Conservation (phyloP, 179 eudicot species). For the Vitellaria paradoxa region DNA sequence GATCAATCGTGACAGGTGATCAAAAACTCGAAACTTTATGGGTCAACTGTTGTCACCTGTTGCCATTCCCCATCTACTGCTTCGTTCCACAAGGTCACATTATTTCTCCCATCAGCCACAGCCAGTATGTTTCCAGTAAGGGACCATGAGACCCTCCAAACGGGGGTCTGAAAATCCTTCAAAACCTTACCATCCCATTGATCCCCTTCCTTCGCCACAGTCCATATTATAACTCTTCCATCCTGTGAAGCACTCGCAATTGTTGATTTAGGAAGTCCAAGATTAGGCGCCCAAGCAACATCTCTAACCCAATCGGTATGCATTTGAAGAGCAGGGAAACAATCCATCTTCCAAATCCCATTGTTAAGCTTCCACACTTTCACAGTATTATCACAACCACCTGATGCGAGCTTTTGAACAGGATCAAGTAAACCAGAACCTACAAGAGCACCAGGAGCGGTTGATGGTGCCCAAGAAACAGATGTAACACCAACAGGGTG, state of each 20-base stretch:
- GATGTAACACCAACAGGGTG: conserved; percentile 80
- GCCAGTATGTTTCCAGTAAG: conserved; percentile 78
- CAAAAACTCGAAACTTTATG: conserved; percentile 12
- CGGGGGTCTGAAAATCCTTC: conserved; percentile 73
- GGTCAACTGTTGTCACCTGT: conserved; percentile 61
- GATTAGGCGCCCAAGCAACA: conserved; percentile 85
- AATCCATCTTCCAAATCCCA: conserved; percentile 72
- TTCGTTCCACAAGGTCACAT: conserved; percentile 73
- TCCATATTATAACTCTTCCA: conserved; percentile 78
- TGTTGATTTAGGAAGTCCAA: conserved; percentile 82
- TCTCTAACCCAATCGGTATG: conserved; percentile 85
- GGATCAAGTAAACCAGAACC: conserved; percentile 57
- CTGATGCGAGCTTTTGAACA: conserved; percentile 68
- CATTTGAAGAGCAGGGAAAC: conserved; percentile 78
- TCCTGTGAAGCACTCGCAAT: conserved; percentile 83
- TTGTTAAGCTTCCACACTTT: conserved; percentile 71
- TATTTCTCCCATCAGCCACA: conserved; percentile 74
- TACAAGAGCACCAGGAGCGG: conserved; percentile 63
- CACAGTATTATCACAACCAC: conserved; percentile 72
- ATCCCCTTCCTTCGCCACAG: conserved; percentile 70
- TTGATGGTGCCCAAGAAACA: conserved; percentile 77
- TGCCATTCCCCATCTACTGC: conserved; percentile 80
- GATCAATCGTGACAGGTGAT: too few relatives aligned
- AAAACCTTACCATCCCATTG: conserved; percentile 81
- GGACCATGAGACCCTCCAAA: conserved; percentile 90